Evolutionary conservation across 305 asterid genomes (phyloP), one percentile per base, ranked within the genome.

Genomic region (Fraxinus nigra): DNA sequence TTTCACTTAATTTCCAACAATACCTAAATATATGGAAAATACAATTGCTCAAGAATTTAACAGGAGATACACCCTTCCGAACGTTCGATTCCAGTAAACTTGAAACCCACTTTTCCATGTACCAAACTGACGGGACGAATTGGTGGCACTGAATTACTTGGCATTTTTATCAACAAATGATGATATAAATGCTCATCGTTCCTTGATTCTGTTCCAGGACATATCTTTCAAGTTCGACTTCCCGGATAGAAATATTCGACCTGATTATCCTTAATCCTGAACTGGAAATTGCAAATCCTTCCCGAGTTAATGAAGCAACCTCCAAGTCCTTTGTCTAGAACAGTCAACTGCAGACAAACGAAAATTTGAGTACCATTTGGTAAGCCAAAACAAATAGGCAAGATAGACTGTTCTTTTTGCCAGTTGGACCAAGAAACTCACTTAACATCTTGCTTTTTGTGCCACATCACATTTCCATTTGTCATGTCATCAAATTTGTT

Each of bases 171-270:
- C 38, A 22, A 65, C 73, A 26, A 8, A 65, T 65, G 22, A 67
- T 30, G 3, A 18, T 28, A 67, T 67, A 67, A 67, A 67, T 67
- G 22, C 38, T 67, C 33, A 67, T 30, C 37, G 13, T 26, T 67
- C 26, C 72, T 63, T 16, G 43, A 13, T 20, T 40, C 79, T 38
- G 51, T 51, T 16, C 43, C 37, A 24, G 37, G 28, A 46, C 20
- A 20, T 32, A 34, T 7, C 43, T 56, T 78, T 91, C 92, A 94
- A 9, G 87, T 83, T 82, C 86, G 87, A 88, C 88, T 89, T 80
- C 98, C 99, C 0, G 96, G 97, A 81, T 90, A 92, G 85, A 95
- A 95, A 87, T 88, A 94, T 72, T 95, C 99, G 2, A 88, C 92
- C 51, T 81, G 75, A 86, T 85, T 90, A 70, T 95, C 99, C 90